phyloP scores from a whole-genome alignment of 768 basidiomycete species.

The Agrocybe pediades region DNA sequence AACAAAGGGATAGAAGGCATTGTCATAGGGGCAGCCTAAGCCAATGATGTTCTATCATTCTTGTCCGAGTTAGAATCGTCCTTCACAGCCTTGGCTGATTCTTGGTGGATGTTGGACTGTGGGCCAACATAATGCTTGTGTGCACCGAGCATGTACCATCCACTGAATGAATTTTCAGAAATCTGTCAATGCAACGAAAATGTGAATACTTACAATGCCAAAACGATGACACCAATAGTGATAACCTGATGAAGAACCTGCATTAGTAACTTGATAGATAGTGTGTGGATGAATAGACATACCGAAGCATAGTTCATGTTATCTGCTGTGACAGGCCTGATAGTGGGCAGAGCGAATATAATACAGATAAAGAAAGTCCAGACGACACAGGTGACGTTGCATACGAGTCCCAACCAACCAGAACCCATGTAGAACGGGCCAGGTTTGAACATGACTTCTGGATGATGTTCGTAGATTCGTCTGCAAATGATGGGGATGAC shows the following conservation, averaged over 20 bases:
- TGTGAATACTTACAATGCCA: constrained; percentile 46
- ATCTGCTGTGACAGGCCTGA: constrained; percentile 63
- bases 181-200: constrained; percentile 4
- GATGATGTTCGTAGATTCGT: constrained; percentile 67
- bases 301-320: constrained; percentile 88
- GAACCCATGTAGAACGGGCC: constrained; percentile 87
- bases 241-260: constrained; percentile 38
- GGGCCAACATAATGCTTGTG: constrained; percentile 62
- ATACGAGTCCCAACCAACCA: constrained; percentile 60
- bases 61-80: constrained; percentile 4
- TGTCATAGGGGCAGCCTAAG: not conserved
- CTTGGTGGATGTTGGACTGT: constrained; percentile 47
- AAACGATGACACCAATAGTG: constrained; percentile 50
- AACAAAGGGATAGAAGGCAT: not conserved
- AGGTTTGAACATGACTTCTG: constrained; percentile 82
- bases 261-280: not conserved
- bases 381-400: constrained; percentile 63
- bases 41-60: not conserved
- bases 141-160: constrained; percentile 57
- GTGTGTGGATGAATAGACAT: constrained; percentile 25
- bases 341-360: constrained; percentile 73
- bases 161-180: constrained; percentile 24
- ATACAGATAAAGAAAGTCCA: constrained; percentile 73
- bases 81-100: constrained; percentile 14
- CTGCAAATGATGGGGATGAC: constrained; percentile 82